phyloP scores from a whole-genome alignment of 1,284 basidiomycete genomes.

The Trichosporon sp. region DNA sequence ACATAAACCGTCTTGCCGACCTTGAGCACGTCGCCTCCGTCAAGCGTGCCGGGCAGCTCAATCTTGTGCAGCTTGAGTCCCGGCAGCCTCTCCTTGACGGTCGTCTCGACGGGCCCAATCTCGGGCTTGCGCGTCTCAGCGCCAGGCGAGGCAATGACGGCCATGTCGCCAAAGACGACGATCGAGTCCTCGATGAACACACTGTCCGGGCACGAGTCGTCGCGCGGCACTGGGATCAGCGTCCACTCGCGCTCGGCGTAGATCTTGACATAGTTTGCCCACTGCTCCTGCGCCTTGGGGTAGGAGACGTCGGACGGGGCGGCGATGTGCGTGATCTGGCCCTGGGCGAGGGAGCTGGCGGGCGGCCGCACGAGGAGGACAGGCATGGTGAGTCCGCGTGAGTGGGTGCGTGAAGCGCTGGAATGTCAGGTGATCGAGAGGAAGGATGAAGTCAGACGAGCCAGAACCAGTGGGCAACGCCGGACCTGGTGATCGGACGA shows the following conservation, averaged over 20 bases:
- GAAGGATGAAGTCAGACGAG: background rate
- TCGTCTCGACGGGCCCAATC: conserved; percentile 13
- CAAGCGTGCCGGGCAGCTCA: conserved; percentile 20
- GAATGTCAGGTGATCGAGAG: background rate
- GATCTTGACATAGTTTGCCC: conserved; percentile 17
- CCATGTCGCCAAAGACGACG: conserved; percentile 24
- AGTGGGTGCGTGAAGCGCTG: background rate
- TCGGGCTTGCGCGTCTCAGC: conserved; percentile 18
- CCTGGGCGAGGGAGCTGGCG: conserved; percentile 22
- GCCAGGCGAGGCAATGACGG: conserved; percentile 21
- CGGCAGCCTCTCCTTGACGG: conserved; percentile 2
- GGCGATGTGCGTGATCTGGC: conserved; percentile 27
- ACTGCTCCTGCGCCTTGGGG: conserved; percentile 13
- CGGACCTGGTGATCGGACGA: background rate
- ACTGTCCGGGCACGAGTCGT: conserved; percentile 23
- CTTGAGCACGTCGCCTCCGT: conserved; percentile 28
- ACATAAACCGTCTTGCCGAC: conserved; percentile 27
- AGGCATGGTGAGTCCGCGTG: background rate
- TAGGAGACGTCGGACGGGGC: conserved; percentile 9
- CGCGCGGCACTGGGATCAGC: conserved; percentile 21
- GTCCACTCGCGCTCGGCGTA: conserved; percentile 18
- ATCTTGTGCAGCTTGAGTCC: conserved; percentile 10
- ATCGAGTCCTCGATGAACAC: conserved; percentile 27
- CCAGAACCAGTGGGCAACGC: background rate
- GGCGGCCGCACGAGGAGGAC: conserved; percentile 23